Base-by-base conservation (phyloP, 2,329 filamentous ascomycete species). In the Aciculosporium take region DNA sequence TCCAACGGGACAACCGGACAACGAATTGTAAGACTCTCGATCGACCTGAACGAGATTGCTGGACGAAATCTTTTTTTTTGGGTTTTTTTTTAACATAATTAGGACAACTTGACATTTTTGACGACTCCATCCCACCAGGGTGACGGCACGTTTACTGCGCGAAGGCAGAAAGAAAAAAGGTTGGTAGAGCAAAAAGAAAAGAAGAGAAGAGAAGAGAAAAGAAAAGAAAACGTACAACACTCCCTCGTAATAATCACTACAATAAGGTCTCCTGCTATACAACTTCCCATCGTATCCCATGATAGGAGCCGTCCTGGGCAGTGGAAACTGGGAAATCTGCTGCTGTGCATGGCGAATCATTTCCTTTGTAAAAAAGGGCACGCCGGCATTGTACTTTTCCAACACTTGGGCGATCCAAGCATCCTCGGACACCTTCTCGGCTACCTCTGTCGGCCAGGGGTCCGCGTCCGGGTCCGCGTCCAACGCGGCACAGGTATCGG, bases 221-320 rank as follows among this genome's bases (percentile, higher is more conserved):
- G 18, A 33, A 17, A 33, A 17, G 10, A 10, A 20, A 21, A 20
- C 13, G 21, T 15, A n/a, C 10, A 25, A 5, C 4, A 12, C 7
- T 7, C 17, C 31, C 4, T 33, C 31, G 15, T 33, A 15, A 18
- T 33, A 33, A 12, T 6, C 8, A 21, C 15, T 7, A 17, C 6
- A 7, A 3, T 18, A 29, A 8, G 2, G 21, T 9, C 1, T 13
- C 6, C 17, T 18, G 12, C 12, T 2, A 20, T 42, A 21, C 13
- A 32, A 15, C 29, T 42, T 37, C 24, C 33, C 39, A 25, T 41
- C 42, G n/a, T 41, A 34, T 5, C 42, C 39, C 10, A 41, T 21
- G 6, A 38, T 17, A 7, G 17, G 12, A 9, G 41, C n/a, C 15
- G 5, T 18, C 13, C 17, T 24, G 7, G 31, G 23, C 13, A 24